A percentile compares a stretch with the other conserved stretches of the same genome.
Conservation (phyloP, 2,329 filamentous ascomycete species). For the Fusarium coicis region DNA sequence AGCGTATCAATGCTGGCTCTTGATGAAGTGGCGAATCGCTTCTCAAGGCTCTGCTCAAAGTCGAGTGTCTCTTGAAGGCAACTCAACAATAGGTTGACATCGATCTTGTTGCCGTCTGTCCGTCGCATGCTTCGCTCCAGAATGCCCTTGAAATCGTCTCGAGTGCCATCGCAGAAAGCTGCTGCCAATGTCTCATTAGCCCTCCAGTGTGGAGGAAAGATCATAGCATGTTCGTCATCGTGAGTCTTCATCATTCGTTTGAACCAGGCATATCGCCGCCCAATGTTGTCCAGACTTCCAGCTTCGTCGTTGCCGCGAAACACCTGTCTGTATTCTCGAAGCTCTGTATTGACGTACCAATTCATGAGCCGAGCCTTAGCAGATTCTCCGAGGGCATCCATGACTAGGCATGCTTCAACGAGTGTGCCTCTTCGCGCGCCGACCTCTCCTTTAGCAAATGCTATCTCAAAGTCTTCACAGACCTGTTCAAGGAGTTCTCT, state of each 20-base stretch:
- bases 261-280: conserved; percentile 95
- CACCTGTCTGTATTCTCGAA: conserved; percentile 94
- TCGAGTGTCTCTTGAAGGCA: conserved; percentile 96
- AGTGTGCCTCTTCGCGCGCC: conserved; percentile 75
- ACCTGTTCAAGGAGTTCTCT: conserved; percentile 93
- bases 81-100: conserved; percentile 88
- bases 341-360: conserved; percentile 98
- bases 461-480: conserved; percentile 98
- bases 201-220: conserved; percentile 90
- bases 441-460: conserved; percentile 90
- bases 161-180: conserved; percentile 93
- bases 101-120: conserved; percentile 79
- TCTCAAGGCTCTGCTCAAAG: conserved; percentile 92
- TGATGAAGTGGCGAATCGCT: conserved; percentile 78
- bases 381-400: conserved; percentile 92
- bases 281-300: conserved; percentile 95
- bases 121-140: conserved; percentile 87
- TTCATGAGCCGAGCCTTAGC: conserved; percentile 85
- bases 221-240: conserved; percentile 88
- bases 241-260: conserved; percentile 94
- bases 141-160: conserved; percentile 95
- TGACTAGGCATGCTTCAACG: conserved; percentile 88
- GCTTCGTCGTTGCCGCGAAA: conserved; percentile 98
- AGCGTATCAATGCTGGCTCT: conserved; percentile 91
- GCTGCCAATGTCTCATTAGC: conserved; percentile 91